phyloP scores from a whole-genome alignment of 2,329 filamentous ascomycete genomes.

The Pezicula rhizophila region DNA sequence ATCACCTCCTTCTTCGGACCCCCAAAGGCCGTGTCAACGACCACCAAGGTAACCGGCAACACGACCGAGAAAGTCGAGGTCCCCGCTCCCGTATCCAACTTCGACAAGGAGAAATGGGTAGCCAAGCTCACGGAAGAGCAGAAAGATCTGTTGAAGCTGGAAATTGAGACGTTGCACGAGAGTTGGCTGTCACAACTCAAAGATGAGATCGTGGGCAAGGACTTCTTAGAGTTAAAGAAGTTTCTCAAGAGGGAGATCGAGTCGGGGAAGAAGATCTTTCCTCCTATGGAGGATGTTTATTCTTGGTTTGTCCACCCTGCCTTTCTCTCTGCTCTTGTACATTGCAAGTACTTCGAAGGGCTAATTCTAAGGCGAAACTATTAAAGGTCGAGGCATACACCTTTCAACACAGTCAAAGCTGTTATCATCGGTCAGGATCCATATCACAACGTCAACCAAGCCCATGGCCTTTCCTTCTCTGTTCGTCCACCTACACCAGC shows the following conservation, averaged over 20 bases:
- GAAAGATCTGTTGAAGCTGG: constrained; percentile 72
- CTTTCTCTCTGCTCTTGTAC: not conserved
- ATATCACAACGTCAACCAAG: constrained; percentile 93
- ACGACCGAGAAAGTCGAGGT: constrained; percentile 20
- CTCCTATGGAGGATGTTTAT: constrained; percentile 83
- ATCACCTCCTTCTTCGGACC: constrained; percentile 85
- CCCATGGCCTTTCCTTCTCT: constrained; percentile 93
- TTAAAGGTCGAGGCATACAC: constrained; percentile 83
- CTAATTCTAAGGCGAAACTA: not conserved
- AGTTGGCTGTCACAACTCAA: constrained; percentile 88
- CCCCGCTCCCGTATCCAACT: constrained; percentile 40
- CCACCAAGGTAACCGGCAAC: constrained; percentile 37
- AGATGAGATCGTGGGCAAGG: constrained; percentile 71
- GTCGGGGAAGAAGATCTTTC: constrained; percentile 74
- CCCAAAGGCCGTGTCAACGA: constrained; percentile 34
- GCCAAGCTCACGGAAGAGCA: constrained; percentile 73
- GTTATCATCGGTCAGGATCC: constrained; percentile 96
- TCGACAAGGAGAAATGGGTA: constrained; percentile 91
- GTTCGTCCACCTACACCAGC: constrained; percentile 83
- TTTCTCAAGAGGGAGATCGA: constrained; percentile 77
- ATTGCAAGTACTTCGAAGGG: not conserved
- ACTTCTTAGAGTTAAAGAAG: constrained; percentile 82
- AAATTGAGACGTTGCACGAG: constrained; percentile 87
- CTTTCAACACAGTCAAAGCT: constrained; percentile 80
- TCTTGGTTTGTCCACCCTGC: constrained; percentile 62